Base-by-base conservation (phyloP, 2,329 filamentous ascomycete genomes). In the Sporothrix pseudoabietina region DNA sequence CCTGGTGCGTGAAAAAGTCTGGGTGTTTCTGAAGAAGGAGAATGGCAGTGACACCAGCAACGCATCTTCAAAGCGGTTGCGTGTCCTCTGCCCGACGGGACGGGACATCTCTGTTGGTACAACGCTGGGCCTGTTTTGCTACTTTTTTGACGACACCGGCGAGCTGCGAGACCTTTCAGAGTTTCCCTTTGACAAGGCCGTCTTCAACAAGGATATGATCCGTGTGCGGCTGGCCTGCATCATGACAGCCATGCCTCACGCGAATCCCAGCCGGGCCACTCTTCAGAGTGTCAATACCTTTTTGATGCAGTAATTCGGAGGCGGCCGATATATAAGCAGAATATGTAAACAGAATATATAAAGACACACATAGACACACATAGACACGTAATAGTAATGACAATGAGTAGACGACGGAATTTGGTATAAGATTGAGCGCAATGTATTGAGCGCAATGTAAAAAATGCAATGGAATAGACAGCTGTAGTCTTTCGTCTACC, bases 221-320 rank as follows among this genome's bases (percentile, higher is more conserved):
- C 91, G 92, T 77, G 88, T 90, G 77, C 87, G 91, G 71, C 85
- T 98, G 44, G 91, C 92, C n/a, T 92, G 90, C 85, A 92, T 98
- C 77, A 93, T 95, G 81, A 91, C 90, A 5, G 89, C 88, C 0
- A 91, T 91, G 79, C 91, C 94, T 0, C 90, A 92, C 77, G 92
- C 91, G 2, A 97, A 97, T 79, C 94, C 95, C 0, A 94, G 91
- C 75, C 86, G 96, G 49, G 87, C 92, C 30, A 98, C 94, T 0
- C 83, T 98, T 52, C 94, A 98, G 81, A 95, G 93, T 77, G 91
- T 98, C 5, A 98, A 98, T 81, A 92, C 92, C 72, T 97, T 93
- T 78, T 82, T 98, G 70, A 95, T 98, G 89, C 86, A 86, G 73
- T 84, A 82, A 49, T 19, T 16, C 26, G 2, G 26, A 26, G 26